Conservation (phyloP, 2,329 filamentous ascomycete species). For the Ramularia endophylla region DNA sequence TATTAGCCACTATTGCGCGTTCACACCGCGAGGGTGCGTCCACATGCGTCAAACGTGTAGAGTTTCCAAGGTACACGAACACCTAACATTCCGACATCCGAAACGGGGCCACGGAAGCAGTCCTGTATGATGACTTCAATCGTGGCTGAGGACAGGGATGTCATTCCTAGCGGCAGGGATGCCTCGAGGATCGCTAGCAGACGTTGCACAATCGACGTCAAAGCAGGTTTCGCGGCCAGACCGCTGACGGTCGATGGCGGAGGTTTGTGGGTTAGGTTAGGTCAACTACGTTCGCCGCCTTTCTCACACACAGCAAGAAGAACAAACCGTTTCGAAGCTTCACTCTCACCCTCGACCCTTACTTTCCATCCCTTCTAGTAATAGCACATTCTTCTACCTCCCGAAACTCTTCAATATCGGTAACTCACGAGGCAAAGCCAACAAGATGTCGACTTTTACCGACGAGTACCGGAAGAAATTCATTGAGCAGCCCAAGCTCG, state of each 20-base stretch:
- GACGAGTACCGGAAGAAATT: conserved; percentile 21
- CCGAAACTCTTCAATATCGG: not conserved
- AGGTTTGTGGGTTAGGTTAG: not conserved
- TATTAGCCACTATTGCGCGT: too few species aligned
- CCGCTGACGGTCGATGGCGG: not conserved
- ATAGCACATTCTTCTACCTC: not conserved
- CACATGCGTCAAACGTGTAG: too few species aligned
- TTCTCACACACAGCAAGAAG: too few species aligned
- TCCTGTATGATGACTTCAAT: conserved; percentile 1
- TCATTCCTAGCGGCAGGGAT: not conserved
- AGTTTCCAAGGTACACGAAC: too few species aligned
- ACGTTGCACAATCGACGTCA: conserved; percentile 1
- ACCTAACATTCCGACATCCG: too few species aligned
- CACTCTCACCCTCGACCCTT: too few species aligned
- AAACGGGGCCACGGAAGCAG: too few species aligned
- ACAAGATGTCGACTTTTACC: conserved; percentile 11
- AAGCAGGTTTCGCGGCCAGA: conserved; percentile 11
- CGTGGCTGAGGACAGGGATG: conserved; percentile 10
- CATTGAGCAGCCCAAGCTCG: conserved; percentile 23
- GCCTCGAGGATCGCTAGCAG: conserved; percentile 1
- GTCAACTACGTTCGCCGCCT: not conserved
- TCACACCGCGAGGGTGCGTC: too few species aligned
- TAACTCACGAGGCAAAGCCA: conserved; percentile 1
- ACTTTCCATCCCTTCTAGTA: too few species aligned
- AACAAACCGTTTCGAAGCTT: too few species aligned